These are phyloP conservation scores for Singerocomus inundabilis DNA, from an alignment of 1,284 basidiomycete genomes.

Conservation along the genomic window DNA sequence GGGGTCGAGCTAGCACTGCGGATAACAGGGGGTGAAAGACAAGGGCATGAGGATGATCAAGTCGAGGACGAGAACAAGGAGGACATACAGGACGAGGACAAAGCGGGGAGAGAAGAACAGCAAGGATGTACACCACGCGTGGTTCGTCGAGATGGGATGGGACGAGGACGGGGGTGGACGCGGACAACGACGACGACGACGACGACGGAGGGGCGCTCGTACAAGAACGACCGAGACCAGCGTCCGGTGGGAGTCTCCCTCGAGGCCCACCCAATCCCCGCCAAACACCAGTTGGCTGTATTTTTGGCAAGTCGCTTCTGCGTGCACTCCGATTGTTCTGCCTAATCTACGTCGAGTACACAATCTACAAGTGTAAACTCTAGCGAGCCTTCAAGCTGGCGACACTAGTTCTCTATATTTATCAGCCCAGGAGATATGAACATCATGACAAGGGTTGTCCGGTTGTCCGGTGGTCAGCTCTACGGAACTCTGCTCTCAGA, in stretches of 20 bases:
- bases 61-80: not conserved
- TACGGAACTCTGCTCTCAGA: no score
- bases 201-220: no score
- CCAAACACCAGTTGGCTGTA: not conserved
- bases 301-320: not conserved
- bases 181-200: not conserved
- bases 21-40: slow-evolving; percentile 15
- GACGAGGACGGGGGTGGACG: slow-evolving; percentile 4
- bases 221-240: no score
- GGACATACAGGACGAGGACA: slow-evolving; percentile 13
- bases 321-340: no score
- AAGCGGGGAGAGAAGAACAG: not conserved
- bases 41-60: slow-evolving; percentile 19
- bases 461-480: no score
- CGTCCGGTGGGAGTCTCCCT: no score
- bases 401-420: no score
- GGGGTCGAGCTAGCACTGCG: slow-evolving; percentile 25
- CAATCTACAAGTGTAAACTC: no score
- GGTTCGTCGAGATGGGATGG: not conserved
- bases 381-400: no score
- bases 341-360: no score
- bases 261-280: not conserved
- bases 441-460: no score
- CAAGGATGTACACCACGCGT: slow-evolving; percentile 13
- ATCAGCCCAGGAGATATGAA: no score